phyloP scores from a whole-genome alignment of 169 alveolate species.

The Eimeria sp. region DNA sequence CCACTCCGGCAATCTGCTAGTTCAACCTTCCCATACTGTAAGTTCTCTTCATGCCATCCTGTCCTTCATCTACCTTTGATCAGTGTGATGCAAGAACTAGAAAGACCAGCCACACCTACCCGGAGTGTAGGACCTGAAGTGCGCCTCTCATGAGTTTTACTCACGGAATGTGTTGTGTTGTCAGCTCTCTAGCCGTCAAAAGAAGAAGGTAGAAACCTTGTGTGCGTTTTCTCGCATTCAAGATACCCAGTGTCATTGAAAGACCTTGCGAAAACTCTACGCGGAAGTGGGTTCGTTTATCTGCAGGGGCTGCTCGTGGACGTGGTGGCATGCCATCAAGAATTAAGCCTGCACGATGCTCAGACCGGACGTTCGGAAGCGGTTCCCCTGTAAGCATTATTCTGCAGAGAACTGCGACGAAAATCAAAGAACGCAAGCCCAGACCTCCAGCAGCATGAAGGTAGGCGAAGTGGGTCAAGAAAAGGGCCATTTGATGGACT shows the following conservation, averaged over 20 bases:
- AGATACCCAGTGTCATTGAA: background rate
- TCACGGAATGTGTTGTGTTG: background rate
- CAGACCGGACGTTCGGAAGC: background rate
- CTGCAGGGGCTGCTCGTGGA: background rate
- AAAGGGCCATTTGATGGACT: background rate
- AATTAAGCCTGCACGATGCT: background rate
- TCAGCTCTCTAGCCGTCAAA: conserved; percentile 1
- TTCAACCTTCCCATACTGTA: background rate
- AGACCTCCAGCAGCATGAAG: background rate
- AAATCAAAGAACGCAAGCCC: conserved; percentile 1
- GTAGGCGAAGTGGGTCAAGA: background rate
- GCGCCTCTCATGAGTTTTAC: background rate
- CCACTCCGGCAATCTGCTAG: background rate
- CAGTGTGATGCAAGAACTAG: background rate
- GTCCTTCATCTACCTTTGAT: background rate
- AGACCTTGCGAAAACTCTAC: background rate
- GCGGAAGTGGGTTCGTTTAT: background rate
- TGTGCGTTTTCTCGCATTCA: background rate
- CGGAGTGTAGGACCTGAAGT: background rate
- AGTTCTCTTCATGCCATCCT: background rate
- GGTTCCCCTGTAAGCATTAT: background rate
- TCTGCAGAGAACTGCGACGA: background rate
- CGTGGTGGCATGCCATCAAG: background rate
- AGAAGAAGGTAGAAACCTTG: background rate
- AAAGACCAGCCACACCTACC: background rate